Conservation (phyloP, 345 rosid genomes). For the Melastoma malabathricum region DNA sequence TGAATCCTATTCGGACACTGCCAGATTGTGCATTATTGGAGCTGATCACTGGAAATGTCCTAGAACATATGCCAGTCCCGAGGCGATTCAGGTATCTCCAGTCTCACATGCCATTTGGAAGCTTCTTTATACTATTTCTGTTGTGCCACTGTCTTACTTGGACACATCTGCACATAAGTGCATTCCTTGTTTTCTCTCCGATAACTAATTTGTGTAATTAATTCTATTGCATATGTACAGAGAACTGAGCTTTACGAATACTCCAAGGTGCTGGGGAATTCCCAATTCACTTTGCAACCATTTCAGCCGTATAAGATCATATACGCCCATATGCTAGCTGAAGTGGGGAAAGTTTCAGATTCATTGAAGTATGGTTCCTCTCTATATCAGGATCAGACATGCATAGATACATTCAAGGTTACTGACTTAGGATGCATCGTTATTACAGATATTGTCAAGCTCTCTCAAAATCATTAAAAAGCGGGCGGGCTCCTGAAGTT, state of each 20-base stretch:
- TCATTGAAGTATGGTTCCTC: constrained; percentile 40
- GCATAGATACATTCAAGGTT: no score
- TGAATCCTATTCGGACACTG: constrained; percentile 67
- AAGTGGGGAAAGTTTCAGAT: constrained; percentile 83
- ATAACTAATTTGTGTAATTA: no score
- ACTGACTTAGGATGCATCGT: neutral
- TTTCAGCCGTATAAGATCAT: constrained; percentile 93
- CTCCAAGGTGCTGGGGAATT: constrained; percentile 85
- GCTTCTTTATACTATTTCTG: no score
- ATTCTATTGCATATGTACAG: constrained; percentile 20
- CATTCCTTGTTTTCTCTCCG: no score
- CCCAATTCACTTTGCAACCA: constrained; percentile 74
- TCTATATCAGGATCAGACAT: no score
- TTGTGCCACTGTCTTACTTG: no score
- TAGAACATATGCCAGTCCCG: constrained; percentile 67
- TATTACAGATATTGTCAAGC: constrained; percentile 67
- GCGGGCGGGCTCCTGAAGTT: constrained; percentile 56
- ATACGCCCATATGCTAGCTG: constrained; percentile 94
- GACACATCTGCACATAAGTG: no score
- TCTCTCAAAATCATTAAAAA: constrained; percentile 46
- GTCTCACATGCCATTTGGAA: neutral
- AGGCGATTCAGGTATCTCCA: constrained; percentile 59
- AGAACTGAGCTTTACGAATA: constrained; percentile 97
- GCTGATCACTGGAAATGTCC: constrained; percentile 81
- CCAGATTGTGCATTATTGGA: constrained; percentile 70